phyloP scores from a whole-genome alignment of 2,329 filamentous ascomycete species.

The Hirsutella thompsonii region DNA sequence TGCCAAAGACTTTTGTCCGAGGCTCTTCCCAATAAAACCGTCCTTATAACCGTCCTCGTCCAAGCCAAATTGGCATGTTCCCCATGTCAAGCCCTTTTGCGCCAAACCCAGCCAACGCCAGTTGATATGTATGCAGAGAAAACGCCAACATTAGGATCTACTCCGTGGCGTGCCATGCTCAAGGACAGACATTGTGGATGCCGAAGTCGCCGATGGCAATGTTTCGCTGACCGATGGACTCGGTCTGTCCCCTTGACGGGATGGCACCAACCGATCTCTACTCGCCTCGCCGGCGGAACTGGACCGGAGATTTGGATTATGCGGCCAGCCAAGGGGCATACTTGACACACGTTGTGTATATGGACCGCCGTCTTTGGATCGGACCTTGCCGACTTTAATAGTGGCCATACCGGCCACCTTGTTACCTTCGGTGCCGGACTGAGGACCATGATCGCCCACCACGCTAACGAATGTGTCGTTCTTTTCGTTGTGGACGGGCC shows the following conservation, averaged over 20 bases:
- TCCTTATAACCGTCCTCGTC: too few species aligned
- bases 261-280: background rate
- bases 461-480: slow-evolving; percentile 2
- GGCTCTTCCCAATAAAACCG: too few species aligned
- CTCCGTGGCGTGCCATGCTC: background rate
- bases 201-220: background rate
- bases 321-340: slow-evolving; percentile 25
- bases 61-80: too few species aligned
- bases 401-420: slow-evolving; percentile 5
- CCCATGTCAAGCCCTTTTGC: too few species aligned
- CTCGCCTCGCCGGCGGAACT: background rate
- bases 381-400: slow-evolving; percentile 8
- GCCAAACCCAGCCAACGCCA: too few species aligned
- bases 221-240: background rate
- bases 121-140: background rate
- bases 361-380: slow-evolving; percentile 6
- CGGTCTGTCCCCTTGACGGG: background rate
- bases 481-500: slow-evolving; percentile 11
- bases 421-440: slow-evolving; percentile 10
- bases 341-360: slow-evolving; percentile 16
- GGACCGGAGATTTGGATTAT: slow-evolving; percentile 15
- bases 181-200: background rate
- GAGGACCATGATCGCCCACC: slow-evolving; percentile 9
- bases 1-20: too few species aligned
- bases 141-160: background rate